Conservation (phyloP, 176 grass and related monocot species). For the Themeda triandra region DNA sequence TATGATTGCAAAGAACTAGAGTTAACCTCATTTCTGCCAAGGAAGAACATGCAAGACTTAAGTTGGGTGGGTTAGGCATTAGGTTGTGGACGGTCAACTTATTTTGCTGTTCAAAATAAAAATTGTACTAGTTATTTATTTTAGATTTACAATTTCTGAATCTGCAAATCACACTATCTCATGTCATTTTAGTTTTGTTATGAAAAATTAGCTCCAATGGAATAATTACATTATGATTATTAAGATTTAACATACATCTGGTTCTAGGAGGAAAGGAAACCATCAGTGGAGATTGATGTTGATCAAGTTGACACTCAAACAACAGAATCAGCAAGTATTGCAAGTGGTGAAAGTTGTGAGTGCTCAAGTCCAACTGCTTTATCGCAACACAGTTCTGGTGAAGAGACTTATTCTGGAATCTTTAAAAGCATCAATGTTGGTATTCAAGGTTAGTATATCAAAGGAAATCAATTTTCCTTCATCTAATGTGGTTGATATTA, state of each 20-base stretch:
- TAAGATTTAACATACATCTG: conserved; percentile 2
- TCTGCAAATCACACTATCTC: not conserved
- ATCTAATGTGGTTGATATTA: conserved; percentile 1
- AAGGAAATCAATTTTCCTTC: not conserved
- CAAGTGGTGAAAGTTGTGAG: conserved; percentile 23
- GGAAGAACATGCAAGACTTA: not conserved
- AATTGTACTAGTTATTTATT: not conserved
- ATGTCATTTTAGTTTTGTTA: not conserved
- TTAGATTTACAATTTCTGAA: not conserved
- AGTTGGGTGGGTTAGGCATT: not conserved
- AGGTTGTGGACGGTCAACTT: not conserved
- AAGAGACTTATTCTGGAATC: conserved; percentile 52
- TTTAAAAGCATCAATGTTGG: conserved; percentile 53
- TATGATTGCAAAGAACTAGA: not conserved
- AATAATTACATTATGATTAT: not conserved
- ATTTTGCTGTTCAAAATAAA: not conserved
- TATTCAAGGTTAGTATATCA: conserved; percentile 59
- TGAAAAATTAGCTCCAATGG: not conserved
- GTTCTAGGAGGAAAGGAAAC: conserved; percentile 34
- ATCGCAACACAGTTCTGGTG: conserved; percentile 39
- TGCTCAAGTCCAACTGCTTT: conserved; percentile 46
- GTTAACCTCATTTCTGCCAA: not conserved
- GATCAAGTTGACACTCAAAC: conserved; percentile 1
- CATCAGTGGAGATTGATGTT: conserved; percentile 8
- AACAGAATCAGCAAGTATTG: conserved; percentile 8